Percentiles rank a stretch among this genome's conserved stretches.
phyloP scores from a whole-genome alignment of 2,329 filamentous ascomycete genomes.

The Sporothrix brunneoviolacea region DNA sequence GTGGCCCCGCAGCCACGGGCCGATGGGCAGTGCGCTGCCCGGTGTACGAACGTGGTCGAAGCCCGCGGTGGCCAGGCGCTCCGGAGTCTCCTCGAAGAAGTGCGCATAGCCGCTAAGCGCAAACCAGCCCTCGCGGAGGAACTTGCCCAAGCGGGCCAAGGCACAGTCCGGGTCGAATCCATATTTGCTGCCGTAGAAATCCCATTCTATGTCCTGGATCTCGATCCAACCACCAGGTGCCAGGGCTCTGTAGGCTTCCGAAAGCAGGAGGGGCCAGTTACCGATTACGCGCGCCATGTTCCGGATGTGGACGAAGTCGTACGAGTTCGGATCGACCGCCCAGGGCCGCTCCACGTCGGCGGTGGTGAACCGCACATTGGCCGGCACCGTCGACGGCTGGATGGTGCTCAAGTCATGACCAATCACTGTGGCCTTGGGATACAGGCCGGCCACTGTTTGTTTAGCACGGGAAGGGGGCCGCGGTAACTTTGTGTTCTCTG shows the following conservation, averaged over 20 bases:
- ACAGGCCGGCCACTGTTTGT: slow-evolving; percentile 8
- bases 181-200: slow-evolving; percentile 21
- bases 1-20: slow-evolving; percentile 26
- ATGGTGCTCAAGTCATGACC: slow-evolving; percentile 40
- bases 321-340: slow-evolving; percentile 41
- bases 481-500: too few species aligned
- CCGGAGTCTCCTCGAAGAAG: slow-evolving; percentile 21
- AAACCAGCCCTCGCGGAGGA: slow-evolving; percentile 8
- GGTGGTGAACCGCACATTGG: slow-evolving; percentile 18
- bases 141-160: slow-evolving; percentile 20
- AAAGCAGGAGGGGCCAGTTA: slow-evolving; percentile 36
- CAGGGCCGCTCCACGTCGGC: slow-evolving; percentile 41
- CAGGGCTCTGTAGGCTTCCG: slow-evolving; percentile 20
- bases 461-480: background rate
- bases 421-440: slow-evolving; percentile 34
- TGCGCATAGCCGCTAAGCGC: slow-evolving; percentile 23
- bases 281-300: slow-evolving; percentile 47
- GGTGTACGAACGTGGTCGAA: slow-evolving; percentile 28
- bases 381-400: slow-evolving; percentile 40
- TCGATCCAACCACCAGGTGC: slow-evolving; percentile 39
- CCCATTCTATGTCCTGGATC: slow-evolving; percentile 26
- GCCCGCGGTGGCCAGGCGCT: slow-evolving; percentile 27
- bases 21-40: slow-evolving; percentile 26
- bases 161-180: slow-evolving; percentile 25
- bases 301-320: slow-evolving; percentile 55